These are phyloP conservation scores for Fusarium sp. DNA, from an alignment of 2,329 filamentous ascomycete genomes.

Conservation along the genomic window DNA sequence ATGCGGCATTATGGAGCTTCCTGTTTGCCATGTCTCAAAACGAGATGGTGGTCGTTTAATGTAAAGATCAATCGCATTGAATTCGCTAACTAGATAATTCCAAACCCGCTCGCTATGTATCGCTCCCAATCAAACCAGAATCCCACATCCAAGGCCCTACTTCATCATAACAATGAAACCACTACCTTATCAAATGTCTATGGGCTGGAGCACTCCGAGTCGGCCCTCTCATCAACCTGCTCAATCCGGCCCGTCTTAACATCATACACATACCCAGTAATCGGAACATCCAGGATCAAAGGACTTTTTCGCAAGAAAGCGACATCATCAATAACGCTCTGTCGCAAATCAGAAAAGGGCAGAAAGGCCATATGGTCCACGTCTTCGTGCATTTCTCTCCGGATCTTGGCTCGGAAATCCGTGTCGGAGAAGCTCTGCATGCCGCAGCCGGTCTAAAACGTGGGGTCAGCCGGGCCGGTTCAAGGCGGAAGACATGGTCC, in stretches of 20 bases:
- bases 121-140: background rate
- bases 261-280: slow-evolving; percentile 83
- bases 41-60: too few relatives aligned
- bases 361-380: slow-evolving; percentile 71
- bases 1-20: background rate
- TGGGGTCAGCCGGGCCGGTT: slow-evolving; percentile 40
- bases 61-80: background rate
- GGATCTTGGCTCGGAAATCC: slow-evolving; percentile 67
- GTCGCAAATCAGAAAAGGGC: slow-evolving; percentile 72
- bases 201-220: slow-evolving; percentile 34
- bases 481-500: slow-evolving; percentile 1
- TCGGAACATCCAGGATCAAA: slow-evolving; percentile 69
- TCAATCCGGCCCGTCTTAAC: slow-evolving; percentile 75
- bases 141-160: background rate
- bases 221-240: slow-evolving; percentile 41
- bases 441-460: slow-evolving; percentile 55
- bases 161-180: background rate
- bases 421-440: slow-evolving; percentile 77
- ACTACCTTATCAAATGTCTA: background rate
- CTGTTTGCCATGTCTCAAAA: accelerated
- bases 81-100: background rate
- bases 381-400: slow-evolving; percentile 67
- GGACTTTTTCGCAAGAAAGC: slow-evolving; percentile 69
- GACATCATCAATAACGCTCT: slow-evolving; percentile 76
- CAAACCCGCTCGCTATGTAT: background rate